Percentiles rank a stretch among this genome's conserved stretches.
Evolutionary conservation across 1,284 basidiomycete genomes (phyloP).

Genomic region (Phellopilus nigrolimitatus): DNA sequence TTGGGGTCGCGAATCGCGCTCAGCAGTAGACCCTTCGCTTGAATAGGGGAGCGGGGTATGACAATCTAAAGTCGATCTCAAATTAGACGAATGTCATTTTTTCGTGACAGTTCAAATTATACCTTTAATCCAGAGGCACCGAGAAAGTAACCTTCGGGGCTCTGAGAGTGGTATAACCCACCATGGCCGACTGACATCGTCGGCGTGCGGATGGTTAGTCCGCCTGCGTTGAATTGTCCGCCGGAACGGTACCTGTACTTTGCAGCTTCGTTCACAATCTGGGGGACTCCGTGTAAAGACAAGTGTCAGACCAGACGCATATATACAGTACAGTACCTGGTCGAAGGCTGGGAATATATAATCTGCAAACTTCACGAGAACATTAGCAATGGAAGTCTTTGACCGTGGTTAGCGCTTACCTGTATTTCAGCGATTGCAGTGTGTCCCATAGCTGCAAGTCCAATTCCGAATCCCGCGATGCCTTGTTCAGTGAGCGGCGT

Average conservation of each 20-base stretch:
- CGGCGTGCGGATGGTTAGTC: slow-evolving; percentile 83
- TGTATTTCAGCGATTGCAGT: slow-evolving; percentile 94
- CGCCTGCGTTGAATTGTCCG: slow-evolving; percentile 79
- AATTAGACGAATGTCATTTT: not conserved
- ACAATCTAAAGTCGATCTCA: slow-evolving; percentile 54
- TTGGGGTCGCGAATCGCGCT: slow-evolving; percentile 87
- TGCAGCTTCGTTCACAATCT: slow-evolving; percentile 95
- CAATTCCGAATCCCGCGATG: slow-evolving; percentile 92
- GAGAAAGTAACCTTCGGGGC: slow-evolving; percentile 92
- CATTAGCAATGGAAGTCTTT: slow-evolving; percentile 31
- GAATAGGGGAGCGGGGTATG: slow-evolving; percentile 88
- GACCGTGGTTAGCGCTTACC: slow-evolving; percentile 9
- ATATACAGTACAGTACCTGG: no score
- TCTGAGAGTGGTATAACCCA: slow-evolving; percentile 91
- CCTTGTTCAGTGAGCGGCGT: slow-evolving; percentile 93
- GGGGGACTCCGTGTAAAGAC: no score
- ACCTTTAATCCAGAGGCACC: slow-evolving; percentile 89
- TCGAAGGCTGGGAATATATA: slow-evolving; percentile 93
- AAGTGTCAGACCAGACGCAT: no score
- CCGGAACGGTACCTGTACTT: slow-evolving; percentile 90
- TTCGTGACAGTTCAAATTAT: slow-evolving; percentile 3
- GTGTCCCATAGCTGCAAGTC: slow-evolving; percentile 88
- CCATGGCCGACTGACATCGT: slow-evolving; percentile 92
- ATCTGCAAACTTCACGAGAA: slow-evolving; percentile 55
- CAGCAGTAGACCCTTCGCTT: slow-evolving; percentile 89